phyloP scores from a whole-genome alignment of 1,284 basidiomycete species.

The Apiotrichum akiyoshidainum region DNA sequence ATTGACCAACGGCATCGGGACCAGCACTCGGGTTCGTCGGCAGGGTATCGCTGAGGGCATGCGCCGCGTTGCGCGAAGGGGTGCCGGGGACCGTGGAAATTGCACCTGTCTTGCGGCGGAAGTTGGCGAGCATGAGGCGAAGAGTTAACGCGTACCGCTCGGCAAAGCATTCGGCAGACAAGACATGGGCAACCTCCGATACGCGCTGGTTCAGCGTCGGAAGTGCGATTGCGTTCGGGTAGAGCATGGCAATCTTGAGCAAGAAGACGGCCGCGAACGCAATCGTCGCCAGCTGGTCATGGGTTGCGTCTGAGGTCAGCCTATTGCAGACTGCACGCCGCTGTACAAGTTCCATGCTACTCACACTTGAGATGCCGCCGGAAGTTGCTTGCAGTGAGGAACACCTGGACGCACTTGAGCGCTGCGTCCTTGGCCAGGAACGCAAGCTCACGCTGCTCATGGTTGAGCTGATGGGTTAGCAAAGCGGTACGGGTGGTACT shows the following conservation, averaged over 20 bases:
- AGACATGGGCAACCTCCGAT: constrained; percentile 43
- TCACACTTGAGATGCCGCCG: constrained; percentile 44
- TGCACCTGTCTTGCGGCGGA: constrained; percentile 77
- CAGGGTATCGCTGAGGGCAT: background rate
- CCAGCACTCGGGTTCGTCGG: constrained; percentile 28
- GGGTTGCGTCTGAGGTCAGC: constrained; percentile 66
- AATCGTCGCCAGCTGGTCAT: constrained; percentile 85
- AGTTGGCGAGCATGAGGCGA: constrained; percentile 82
- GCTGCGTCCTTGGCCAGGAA: constrained; percentile 92
- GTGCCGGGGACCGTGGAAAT: constrained; percentile 57
- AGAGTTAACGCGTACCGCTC: constrained; percentile 76
- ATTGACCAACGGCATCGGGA: constrained; percentile 18
- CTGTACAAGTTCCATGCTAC: background rate
- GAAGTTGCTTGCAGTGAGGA: constrained; percentile 36
- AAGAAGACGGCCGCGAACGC: constrained; percentile 89
- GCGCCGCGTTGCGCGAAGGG: constrained; percentile 51
- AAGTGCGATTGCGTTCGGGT: constrained; percentile 39
- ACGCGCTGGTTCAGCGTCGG: constrained; percentile 41
- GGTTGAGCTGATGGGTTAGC: constrained; percentile 50
- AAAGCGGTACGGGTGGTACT: constrained; percentile 28
- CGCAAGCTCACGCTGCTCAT: constrained; percentile 86
- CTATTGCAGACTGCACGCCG: background rate
- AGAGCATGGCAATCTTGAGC: constrained; percentile 63
- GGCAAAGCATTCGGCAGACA: constrained; percentile 49
- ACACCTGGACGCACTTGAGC: constrained; percentile 65